These are phyloP conservation scores for Castanospermum australe DNA, from an alignment of 306 rosid species.

Conservation along the genomic window DNA sequence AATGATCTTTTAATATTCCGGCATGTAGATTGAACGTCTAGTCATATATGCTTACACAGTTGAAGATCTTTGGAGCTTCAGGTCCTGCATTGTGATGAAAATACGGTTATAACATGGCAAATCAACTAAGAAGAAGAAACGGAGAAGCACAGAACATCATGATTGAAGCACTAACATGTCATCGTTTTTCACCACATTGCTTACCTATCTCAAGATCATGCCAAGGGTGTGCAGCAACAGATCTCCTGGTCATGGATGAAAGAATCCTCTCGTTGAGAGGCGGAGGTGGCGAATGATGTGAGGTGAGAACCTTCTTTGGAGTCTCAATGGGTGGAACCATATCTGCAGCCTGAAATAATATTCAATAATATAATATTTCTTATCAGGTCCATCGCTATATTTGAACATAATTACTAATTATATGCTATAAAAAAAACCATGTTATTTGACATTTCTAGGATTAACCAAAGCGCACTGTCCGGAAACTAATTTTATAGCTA, in stretches of 20 bases:
- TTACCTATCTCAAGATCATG: slow-evolving; percentile 99
- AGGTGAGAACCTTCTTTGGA: slow-evolving; percentile 36
- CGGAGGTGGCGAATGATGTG: slow-evolving; percentile 42
- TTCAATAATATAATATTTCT: neutral
- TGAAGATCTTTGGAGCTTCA: slow-evolving; percentile 84
- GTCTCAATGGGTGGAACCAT: slow-evolving; percentile 82
- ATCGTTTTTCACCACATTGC: neutral
- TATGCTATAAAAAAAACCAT: neutral
- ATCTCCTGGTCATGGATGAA: slow-evolving; percentile 91
- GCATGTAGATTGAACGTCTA: neutral
- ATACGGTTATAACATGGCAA: neutral
- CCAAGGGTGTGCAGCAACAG: slow-evolving; percentile 99
- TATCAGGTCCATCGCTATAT: neutral
- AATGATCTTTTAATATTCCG: neutral
- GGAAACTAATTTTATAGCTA: neutral
- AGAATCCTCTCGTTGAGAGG: slow-evolving; percentile 97
- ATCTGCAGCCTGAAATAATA: slow-evolving; percentile 31
- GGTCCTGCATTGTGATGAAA: slow-evolving; percentile 66
- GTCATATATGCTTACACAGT: slow-evolving; percentile 64
- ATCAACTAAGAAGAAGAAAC: neutral
- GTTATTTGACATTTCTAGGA: neutral
- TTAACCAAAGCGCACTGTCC: neutral
- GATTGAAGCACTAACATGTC: neutral
- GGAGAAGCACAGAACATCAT: neutral
- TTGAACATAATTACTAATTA: neutral